These are phyloP conservation scores for Albugo laibachii DNA, from an alignment of 352 stramenopile species.

Conservation along the genomic window DNA sequence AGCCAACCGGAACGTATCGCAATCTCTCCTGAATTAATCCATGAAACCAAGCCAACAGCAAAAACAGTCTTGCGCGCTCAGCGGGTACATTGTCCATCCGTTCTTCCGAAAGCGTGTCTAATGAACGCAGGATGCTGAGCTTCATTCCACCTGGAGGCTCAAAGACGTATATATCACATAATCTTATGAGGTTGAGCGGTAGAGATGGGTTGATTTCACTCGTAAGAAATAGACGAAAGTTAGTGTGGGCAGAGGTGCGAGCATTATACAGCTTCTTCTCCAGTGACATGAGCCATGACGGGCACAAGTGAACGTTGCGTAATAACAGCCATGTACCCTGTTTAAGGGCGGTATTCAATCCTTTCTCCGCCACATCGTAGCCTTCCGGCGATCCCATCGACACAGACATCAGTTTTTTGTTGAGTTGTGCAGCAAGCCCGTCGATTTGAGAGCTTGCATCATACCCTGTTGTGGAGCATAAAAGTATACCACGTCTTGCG, in stretches of 20 bases:
- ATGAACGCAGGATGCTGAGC: constrained; percentile 90
- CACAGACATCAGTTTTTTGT: constrained; percentile 90
- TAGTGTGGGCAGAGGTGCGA: constrained; percentile 39
- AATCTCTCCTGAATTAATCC: constrained; percentile 95
- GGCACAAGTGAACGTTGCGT: constrained; percentile 98
- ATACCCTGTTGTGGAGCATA: constrained; percentile 95
- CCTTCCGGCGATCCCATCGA: constrained; percentile 97
- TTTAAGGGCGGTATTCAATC: constrained; percentile 88
- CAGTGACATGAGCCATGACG: constrained; percentile 91
- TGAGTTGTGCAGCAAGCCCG: constrained; percentile 74
- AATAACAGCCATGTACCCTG: constrained; percentile 95
- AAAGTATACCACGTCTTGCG: constrained; percentile 82
- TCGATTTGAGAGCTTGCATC: constrained; percentile 96
- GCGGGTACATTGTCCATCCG: constrained; percentile 79
- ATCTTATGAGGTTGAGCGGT: constrained; percentile 90
- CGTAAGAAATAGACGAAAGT: constrained; percentile 91
- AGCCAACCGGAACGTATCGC: constrained; percentile 94
- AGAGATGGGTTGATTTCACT: constrained; percentile 94
- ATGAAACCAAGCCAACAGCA: constrained; percentile 97
- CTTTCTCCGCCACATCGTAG: constrained; percentile 89
- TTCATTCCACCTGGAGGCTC: constrained; percentile 96
- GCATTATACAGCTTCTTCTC: constrained; percentile 94
- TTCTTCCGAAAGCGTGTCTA: constrained; percentile 82
- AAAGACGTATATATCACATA: constrained; percentile 95
- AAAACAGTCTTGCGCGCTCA: constrained; percentile 86